Evolutionary conservation across 306 rosid species (phyloP).

Genomic region (Quercus agrifolia): DNA sequence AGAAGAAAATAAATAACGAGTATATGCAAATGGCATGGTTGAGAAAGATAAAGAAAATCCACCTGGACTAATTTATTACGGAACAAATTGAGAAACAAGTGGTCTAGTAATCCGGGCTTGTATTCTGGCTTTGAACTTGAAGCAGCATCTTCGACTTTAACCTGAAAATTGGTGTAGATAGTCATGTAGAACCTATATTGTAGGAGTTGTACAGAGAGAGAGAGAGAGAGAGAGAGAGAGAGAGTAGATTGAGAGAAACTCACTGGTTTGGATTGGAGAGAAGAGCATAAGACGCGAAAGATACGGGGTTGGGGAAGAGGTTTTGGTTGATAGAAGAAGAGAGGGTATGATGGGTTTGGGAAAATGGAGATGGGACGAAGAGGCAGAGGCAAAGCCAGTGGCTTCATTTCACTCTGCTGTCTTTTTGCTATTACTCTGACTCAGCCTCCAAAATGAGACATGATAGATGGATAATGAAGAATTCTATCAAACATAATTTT

Average conservation of each 20-base stretch:
- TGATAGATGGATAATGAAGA: no score
- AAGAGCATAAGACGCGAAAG: slow-evolving; percentile 32
- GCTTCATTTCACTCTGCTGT: slow-evolving; percentile 38
- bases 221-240: not conserved
- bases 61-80: slow-evolving; percentile 81
- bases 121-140: slow-evolving; percentile 41
- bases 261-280: slow-evolving; percentile 34
- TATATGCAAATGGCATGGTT: not conserved
- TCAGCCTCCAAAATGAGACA: no score
- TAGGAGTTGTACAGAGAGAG: not conserved
- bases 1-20: not conserved
- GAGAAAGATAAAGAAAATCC: not conserved
- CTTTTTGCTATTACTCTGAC: not conserved
- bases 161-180: slow-evolving; percentile 31
- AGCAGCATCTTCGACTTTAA: slow-evolving; percentile 21
- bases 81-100: slow-evolving; percentile 70
- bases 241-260: not conserved
- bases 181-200: not conserved
- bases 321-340: slow-evolving; percentile 1
- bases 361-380: slow-evolving; percentile 26
- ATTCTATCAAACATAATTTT: no score
- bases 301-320: slow-evolving; percentile 21
- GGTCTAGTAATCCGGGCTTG: slow-evolving; percentile 58
- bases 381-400: slow-evolving; percentile 26
- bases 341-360: not conserved